Evolutionary conservation across 2,329 filamentous ascomycete genomes (phyloP).

Genomic region (Aspergillus eucalypticola): DNA sequence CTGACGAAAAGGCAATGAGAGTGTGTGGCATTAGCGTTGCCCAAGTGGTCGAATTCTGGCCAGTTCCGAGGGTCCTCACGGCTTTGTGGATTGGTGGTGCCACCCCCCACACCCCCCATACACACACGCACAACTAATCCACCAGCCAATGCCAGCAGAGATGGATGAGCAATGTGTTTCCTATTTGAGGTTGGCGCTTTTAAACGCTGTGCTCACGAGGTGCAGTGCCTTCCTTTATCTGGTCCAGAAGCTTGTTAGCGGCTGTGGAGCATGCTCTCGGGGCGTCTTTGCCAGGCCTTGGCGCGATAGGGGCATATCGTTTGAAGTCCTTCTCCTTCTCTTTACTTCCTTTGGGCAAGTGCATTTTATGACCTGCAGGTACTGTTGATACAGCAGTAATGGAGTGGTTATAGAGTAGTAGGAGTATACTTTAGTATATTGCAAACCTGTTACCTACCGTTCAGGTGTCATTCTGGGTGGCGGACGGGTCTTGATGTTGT

Average conservation of each 20-base stretch:
- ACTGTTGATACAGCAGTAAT: background rate
- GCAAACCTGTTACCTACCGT: background rate
- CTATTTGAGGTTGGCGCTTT: conserved; percentile 4
- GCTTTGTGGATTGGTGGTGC: conserved; percentile 2
- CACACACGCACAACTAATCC: background rate
- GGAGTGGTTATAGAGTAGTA: background rate
- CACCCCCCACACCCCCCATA: conserved; percentile 7
- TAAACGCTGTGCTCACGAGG: conserved; percentile 8
- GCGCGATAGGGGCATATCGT: background rate
- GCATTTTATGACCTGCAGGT: background rate
- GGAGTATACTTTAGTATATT: background rate
- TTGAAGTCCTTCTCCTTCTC: background rate
- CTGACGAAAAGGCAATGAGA: background rate
- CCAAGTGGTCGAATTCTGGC: background rate
- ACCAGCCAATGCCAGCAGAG: background rate
- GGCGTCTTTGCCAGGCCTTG: background rate
- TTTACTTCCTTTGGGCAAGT: background rate
- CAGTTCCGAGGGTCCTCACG: background rate
- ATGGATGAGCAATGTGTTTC: conserved; percentile 4
- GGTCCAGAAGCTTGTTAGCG: conserved; percentile 8
- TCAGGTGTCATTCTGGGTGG: background rate
- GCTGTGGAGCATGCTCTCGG: background rate
- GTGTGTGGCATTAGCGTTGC: background rate
- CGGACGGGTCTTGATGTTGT: background rate
- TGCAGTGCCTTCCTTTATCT: conserved; percentile 1